These are phyloP conservation scores for Linum tenue DNA, from an alignment of 345 rosid species.

Conservation along the genomic window DNA sequence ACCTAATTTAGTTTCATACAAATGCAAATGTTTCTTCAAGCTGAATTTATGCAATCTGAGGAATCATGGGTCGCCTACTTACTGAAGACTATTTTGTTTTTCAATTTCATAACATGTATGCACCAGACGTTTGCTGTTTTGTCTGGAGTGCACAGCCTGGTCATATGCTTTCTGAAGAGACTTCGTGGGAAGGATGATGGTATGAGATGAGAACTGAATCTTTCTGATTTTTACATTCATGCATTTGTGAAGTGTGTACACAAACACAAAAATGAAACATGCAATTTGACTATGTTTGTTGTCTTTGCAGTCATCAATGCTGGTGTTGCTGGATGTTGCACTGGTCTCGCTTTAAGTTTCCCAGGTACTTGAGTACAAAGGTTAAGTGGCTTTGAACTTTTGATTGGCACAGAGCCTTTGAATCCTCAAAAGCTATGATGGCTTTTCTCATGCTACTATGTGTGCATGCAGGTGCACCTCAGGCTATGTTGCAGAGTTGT, in stretches of 20 bases:
- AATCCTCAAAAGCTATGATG: too few species aligned
- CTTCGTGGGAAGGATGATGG: constrained; percentile 89
- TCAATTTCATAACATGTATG: background rate
- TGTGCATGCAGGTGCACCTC: constrained; percentile 54
- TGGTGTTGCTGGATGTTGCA: constrained; percentile 88
- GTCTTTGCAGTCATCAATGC: constrained; percentile 61
- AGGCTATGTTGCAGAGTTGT: constrained; percentile 65
- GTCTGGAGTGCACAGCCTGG: constrained; percentile 68
- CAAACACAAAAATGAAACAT: background rate
- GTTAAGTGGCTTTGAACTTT: background rate
- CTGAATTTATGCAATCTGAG: background rate
- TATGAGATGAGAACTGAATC: constrained; percentile 17
- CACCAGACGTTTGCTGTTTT: constrained; percentile 56
- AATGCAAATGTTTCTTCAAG: background rate
- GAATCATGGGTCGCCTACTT: background rate
- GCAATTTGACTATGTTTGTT: constrained; percentile 7
- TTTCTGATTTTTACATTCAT: background rate
- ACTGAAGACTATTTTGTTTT: background rate
- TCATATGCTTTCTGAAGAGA: constrained; percentile 59
- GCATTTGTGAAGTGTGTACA: background rate
- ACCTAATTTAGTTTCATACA: background rate
- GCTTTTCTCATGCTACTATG: background rate
- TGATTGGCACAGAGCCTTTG: too few species aligned
- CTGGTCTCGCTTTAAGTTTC: constrained; percentile 77
- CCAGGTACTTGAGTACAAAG: constrained; percentile 39